These are phyloP conservation scores for Metrosideros polymorpha DNA, from an alignment of 441 rosid species.

Conservation along the genomic window DNA sequence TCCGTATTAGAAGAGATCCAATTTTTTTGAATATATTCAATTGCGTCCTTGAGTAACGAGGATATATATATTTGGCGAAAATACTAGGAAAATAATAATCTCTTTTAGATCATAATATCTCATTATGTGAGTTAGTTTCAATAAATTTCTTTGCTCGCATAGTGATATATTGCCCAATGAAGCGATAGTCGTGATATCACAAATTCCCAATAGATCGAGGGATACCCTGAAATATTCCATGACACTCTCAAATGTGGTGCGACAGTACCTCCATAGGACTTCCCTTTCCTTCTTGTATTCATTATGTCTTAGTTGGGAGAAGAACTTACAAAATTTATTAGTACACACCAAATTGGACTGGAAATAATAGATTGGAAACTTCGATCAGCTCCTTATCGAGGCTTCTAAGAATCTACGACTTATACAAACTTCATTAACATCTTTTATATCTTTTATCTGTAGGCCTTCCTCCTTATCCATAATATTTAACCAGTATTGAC, in stretches of 20 bases:
- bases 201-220: neutral
- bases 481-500: neutral
- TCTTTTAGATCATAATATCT: neutral
- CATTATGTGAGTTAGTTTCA: neutral
- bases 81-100: neutral
- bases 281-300: accelerated
- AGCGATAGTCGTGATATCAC: neutral
- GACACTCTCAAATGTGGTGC: neutral
- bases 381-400: accelerated
- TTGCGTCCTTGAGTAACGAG: accelerated
- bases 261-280: neutral
- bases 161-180: accelerated
- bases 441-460: neutral
- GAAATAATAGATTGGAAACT: accelerated
- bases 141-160: neutral
- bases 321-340: neutral
- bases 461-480: neutral
- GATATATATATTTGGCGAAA: neutral
- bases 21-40: neutral
- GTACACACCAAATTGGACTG: neutral
- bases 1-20: neutral
- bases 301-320: neutral
- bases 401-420: neutral
- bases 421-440: neutral
- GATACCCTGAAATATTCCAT: accelerated